These are phyloP conservation scores for Vaccinium corymbosum DNA, from an alignment of 148 eudicot species.

Conservation along the genomic window DNA sequence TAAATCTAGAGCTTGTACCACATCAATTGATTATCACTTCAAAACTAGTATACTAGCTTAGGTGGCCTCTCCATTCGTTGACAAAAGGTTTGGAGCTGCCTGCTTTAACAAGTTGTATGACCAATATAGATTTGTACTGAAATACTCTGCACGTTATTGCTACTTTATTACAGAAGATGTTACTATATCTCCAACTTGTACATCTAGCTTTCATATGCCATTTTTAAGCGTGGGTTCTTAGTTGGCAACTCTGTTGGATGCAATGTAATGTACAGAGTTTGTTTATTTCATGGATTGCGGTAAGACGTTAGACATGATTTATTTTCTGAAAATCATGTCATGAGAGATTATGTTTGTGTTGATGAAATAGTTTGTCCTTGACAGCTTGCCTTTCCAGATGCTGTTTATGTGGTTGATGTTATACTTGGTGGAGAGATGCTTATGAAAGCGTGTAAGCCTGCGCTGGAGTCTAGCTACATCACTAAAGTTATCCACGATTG, in stretches of 20 bases:
- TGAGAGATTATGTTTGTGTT: not conserved
- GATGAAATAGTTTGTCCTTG: constrained; percentile 11
- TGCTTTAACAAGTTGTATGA: too few species aligned
- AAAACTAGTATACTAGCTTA: too few species aligned
- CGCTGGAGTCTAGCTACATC: constrained; percentile 75
- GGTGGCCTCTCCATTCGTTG: too few species aligned
- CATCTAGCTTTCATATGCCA: not conserved
- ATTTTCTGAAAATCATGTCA: not conserved
- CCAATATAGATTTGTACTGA: too few species aligned
- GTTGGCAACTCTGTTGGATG: not conserved
- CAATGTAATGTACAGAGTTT: not conserved
- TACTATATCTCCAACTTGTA: not conserved
- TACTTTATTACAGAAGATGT: too few species aligned
- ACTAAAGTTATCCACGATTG: constrained; percentile 95
- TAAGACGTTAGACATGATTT: not conserved
- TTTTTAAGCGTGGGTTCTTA: constrained; percentile 1
- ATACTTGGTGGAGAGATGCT: constrained; percentile 71
- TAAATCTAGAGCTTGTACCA: too few species aligned
- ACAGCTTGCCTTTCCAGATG: constrained; percentile 93
- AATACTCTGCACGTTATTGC: too few species aligned
- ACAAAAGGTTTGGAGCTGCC: too few species aligned
- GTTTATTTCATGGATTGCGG: not conserved
- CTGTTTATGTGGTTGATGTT: constrained; percentile 89
- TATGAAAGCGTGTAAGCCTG: constrained; percentile 91
- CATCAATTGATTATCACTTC: too few species aligned